These are phyloP conservation scores for Corchorus olitorius DNA, from an alignment of 345 rosid species.

Conservation along the genomic window DNA sequence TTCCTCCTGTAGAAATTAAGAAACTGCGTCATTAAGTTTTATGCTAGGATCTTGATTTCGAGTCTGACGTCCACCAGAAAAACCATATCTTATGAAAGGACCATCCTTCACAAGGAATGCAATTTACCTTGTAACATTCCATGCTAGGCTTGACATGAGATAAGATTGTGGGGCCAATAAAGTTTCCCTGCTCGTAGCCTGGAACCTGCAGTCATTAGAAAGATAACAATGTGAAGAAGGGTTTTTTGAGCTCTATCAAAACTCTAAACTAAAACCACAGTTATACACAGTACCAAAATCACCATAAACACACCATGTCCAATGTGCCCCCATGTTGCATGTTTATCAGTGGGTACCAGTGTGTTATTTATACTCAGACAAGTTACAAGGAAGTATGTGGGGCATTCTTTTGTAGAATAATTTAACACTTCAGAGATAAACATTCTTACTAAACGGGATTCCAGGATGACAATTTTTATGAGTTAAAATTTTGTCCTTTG, in stretches of 20 bases:
- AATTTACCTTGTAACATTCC: conserved; percentile 65
- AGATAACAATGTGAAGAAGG: not conserved
- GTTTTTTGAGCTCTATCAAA: conserved; percentile 8
- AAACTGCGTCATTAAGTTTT: conserved; percentile 7
- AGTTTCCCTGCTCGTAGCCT: conserved; percentile 63
- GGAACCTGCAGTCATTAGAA: conserved; percentile 42
- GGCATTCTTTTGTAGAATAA: conserved; percentile 8
- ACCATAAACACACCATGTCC: not conserved
- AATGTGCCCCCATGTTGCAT: not conserved
- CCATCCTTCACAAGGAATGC: not conserved
- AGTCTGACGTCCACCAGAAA: not conserved
- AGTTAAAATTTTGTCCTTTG: not conserved
- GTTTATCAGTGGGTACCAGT: not conserved
- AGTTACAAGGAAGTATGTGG: not conserved
- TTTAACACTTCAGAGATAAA: not conserved
- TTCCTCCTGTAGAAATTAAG: conserved; percentile 48
- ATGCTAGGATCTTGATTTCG: not conserved
- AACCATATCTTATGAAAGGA: conserved; percentile 1
- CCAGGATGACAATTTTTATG: not conserved
- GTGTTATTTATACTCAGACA: not conserved
- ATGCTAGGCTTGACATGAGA: conserved; percentile 52
- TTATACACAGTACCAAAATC: not conserved
- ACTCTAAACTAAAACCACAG: conserved; percentile 1
- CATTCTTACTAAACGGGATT: not conserved
- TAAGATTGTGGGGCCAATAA: conserved; percentile 63